Base-by-base conservation (phyloP, 2,329 filamentous ascomycete genomes). In the Penicillium sp. region DNA sequence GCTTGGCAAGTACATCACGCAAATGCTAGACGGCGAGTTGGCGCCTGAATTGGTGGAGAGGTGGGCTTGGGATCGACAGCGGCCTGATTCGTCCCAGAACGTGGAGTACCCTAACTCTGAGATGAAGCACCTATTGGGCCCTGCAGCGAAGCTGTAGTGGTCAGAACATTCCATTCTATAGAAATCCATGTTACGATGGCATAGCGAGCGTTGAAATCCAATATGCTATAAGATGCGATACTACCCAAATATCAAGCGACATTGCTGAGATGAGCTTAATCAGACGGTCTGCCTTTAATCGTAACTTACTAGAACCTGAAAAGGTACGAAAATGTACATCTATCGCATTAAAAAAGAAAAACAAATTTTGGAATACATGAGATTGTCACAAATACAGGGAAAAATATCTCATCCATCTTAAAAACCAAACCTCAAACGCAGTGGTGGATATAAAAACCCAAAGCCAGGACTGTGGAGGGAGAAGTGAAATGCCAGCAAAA, bases 61-160 rank as follows among this genome's bases (percentile, higher is more conserved):
- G 29, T 63, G 60, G 60, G 57, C 56, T 18, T 63, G 60, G 60
- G 79, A 85, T 61, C 73, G 81, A 10, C 75, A 80, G 58, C 67
- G 78, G 18, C 79, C 80, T 1, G 76, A 81, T 54, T 62, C 71
- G 3, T 65, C 70, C 1, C 57, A 71, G 9, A 80, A 80, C 56
- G 70, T 75, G 6, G 78, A 80, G 58, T 84, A 73, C 63, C 80
- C 81, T 6, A 72, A 75, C 39, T 69, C 70, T 3, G 79, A 84
- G 71, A 74, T 83, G 73, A 75, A 66, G 42, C 76, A 81, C 55
- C 58, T 82, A 43, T 46, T 72, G 44, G 66, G 71, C 46, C 62
- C 63, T 35, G 49, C 53, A 27, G 56, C 61, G 10, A 65, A 62
- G 54, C 52, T 67, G 18, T 67, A 61, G 37, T 31, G 18, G 11